These are phyloP conservation scores for Monosporascus sp. DNA, from an alignment of 2,329 filamentous ascomycete genomes.

Conservation along the genomic window DNA sequence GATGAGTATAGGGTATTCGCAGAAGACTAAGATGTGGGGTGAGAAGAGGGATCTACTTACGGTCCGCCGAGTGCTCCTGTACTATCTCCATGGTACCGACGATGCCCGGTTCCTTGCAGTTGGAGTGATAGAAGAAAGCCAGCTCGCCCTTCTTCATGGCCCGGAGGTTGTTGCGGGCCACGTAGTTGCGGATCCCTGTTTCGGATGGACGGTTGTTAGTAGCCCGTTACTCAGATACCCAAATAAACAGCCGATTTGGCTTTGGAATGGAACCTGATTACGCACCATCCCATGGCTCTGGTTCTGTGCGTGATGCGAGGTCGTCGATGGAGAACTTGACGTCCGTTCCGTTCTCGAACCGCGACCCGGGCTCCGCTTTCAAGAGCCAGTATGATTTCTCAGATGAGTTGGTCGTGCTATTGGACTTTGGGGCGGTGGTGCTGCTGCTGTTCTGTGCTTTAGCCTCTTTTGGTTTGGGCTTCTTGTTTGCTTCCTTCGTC, in stretches of 20 bases:
- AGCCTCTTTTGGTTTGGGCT: background rate
- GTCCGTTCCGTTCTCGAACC: slow-evolving; percentile 80
- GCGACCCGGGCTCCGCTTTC: slow-evolving; percentile 84
- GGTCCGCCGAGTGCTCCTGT: slow-evolving; percentile 72
- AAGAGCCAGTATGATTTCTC: slow-evolving; percentile 64
- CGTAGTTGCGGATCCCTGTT: slow-evolving; percentile 30
- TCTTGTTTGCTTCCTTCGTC: background rate
- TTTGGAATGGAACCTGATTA: slow-evolving; percentile 13
- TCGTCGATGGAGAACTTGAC: slow-evolving; percentile 95
- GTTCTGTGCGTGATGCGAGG: slow-evolving; percentile 61
- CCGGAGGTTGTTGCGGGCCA: slow-evolving; percentile 80
- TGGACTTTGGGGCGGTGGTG: slow-evolving; percentile 6
- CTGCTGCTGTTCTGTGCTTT: slow-evolving; percentile 2
- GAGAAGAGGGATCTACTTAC: slow-evolving; percentile 39
- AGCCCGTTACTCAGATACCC: background rate
- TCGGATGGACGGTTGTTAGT: background rate
- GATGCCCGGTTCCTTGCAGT: slow-evolving; percentile 83
- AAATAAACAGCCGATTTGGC: background rate
- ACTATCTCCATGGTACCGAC: slow-evolving; percentile 88
- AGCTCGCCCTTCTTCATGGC: slow-evolving; percentile 88
- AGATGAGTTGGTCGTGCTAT: slow-evolving; percentile 3
- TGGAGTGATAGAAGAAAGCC: slow-evolving; percentile 96
- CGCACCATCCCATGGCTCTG: slow-evolving; percentile 89
- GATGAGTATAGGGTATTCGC: background rate
- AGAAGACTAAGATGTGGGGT: background rate